Evolutionary conservation across 257 asterid genomes (phyloP).

Genomic region (Cruciata laevipes): DNA sequence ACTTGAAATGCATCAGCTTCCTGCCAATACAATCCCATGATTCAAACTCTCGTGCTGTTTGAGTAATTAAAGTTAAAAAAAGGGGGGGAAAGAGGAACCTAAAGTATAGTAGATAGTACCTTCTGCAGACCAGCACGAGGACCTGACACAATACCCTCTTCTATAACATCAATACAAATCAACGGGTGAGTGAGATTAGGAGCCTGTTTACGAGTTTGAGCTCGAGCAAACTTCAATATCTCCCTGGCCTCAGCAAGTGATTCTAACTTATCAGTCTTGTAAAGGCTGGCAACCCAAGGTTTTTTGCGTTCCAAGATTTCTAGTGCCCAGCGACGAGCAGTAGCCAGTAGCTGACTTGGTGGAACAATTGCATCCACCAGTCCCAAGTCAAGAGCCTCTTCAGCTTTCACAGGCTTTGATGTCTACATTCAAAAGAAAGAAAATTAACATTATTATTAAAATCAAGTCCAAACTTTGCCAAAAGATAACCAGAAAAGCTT

Average conservation of each 20-base stretch:
- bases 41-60: background rate
- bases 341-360: conserved; percentile 47
- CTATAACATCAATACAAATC: conserved; percentile 78
- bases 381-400: conserved; percentile 80
- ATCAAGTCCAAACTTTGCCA: background rate
- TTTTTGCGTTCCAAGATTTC: conserved; percentile 65
- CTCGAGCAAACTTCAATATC: conserved; percentile 80
- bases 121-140: conserved; percentile 84
- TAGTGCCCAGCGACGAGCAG: conserved; percentile 87
- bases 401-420: conserved; percentile 81
- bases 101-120: conserved; percentile 42
- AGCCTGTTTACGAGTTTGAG: conserved; percentile 72
- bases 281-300: conserved; percentile 75
- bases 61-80: background rate
- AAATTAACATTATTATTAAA: background rate
- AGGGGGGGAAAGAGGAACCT: conserved; percentile 1
- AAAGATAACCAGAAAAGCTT: conserved; percentile 6
- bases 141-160: conserved; percentile 84
- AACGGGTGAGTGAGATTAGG: conserved; percentile 88
- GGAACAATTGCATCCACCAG: conserved; percentile 88
- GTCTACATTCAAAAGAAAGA: conserved; percentile 35
- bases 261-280: conserved; percentile 77
- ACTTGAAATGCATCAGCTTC: conserved; percentile 83
- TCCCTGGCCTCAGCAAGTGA: conserved; percentile 88
- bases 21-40: conserved; percentile 29